Evolutionary conservation across 106 monocot species (phyloP).

Genomic region (Dioscorea alata): DNA sequence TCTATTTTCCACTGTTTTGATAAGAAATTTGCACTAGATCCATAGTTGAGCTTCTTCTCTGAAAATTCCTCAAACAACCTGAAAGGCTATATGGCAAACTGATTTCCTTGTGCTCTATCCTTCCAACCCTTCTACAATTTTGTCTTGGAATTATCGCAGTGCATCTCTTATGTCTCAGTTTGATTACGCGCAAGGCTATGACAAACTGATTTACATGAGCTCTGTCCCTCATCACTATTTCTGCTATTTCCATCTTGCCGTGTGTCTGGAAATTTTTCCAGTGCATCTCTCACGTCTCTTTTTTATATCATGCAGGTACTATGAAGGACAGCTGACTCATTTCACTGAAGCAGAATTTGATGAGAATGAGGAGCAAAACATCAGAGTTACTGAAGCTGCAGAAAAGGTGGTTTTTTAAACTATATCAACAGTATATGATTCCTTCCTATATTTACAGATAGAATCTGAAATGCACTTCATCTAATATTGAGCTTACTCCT

Average conservation of each 20-base stretch:
- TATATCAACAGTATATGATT: no score
- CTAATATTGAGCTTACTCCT: no score
- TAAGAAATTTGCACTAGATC: no score
- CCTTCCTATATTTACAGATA: no score
- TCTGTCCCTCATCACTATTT: no score
- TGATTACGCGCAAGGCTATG: conserved; percentile 20
- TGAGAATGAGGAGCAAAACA: conserved; percentile 31
- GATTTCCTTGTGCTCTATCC: no score
- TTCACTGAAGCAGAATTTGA: conserved; percentile 54
- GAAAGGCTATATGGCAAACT: conserved; percentile 12
- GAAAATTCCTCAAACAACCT: background rate
- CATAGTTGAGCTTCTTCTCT: no score
- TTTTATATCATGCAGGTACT: conserved; percentile 51
- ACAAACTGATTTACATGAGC: no score
- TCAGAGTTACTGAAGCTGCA: conserved; percentile 72
- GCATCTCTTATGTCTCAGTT: background rate
- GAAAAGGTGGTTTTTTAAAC: conserved; percentile 51
- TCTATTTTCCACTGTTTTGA: no score
- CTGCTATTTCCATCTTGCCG: background rate
- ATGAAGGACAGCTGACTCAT: conserved; percentile 70
- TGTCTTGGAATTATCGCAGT: background rate
- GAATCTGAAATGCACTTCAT: no score
- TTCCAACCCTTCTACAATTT: no score
- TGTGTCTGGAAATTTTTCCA: background rate
- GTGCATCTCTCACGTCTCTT: background rate